Percentiles rank a stretch among this genome's conserved stretches.
These are phyloP conservation scores for Trypanosoma grayi DNA, from an alignment of 208 protist species.

Conservation along the genomic window DNA sequence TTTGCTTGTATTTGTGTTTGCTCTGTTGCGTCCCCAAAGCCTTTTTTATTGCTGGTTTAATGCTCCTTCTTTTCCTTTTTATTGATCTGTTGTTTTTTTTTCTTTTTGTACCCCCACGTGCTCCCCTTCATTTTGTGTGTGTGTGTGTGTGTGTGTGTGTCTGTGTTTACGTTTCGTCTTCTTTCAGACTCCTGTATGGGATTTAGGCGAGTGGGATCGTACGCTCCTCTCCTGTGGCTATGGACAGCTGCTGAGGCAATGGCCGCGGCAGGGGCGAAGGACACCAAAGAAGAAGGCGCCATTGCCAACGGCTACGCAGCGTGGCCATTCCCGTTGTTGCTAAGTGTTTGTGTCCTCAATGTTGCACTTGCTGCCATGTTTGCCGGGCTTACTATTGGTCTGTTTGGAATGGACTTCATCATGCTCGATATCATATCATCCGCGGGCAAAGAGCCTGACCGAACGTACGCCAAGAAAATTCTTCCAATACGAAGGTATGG, in stretches of 20 bases:
- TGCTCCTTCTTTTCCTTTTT: background rate
- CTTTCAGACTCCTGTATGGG: background rate
- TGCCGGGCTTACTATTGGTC: conserved; percentile 77
- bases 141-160: conserved; percentile 1
- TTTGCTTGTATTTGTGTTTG: conserved; percentile 6
- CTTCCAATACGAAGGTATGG: conserved; percentile 67
- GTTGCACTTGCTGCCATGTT: conserved; percentile 73
- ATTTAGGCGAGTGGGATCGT: background rate
- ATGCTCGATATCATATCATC: conserved; percentile 77
- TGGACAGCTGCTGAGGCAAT: background rate
- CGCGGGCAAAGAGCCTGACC: conserved; percentile 62
- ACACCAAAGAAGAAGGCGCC: background rate
- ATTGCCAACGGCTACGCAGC: conserved; percentile 30
- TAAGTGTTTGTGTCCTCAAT: conserved; percentile 42
- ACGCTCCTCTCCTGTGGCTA: background rate
- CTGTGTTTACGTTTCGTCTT: background rate
- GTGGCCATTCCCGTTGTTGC: conserved; percentile 43
- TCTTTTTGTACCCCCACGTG: background rate
- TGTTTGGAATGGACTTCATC: conserved; percentile 78
- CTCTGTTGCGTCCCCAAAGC: too few species aligned
- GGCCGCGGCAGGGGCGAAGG: background rate
- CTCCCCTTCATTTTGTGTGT: background rate
- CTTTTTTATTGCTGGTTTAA: background rate
- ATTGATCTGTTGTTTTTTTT: too few species aligned
- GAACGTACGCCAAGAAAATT: conserved; percentile 63